Percentiles rank a stretch among this genome's conserved stretches.
phyloP scores from a whole-genome alignment of 495 filamentous ascomycete genomes.

The Cladorrhinum samala region DNA sequence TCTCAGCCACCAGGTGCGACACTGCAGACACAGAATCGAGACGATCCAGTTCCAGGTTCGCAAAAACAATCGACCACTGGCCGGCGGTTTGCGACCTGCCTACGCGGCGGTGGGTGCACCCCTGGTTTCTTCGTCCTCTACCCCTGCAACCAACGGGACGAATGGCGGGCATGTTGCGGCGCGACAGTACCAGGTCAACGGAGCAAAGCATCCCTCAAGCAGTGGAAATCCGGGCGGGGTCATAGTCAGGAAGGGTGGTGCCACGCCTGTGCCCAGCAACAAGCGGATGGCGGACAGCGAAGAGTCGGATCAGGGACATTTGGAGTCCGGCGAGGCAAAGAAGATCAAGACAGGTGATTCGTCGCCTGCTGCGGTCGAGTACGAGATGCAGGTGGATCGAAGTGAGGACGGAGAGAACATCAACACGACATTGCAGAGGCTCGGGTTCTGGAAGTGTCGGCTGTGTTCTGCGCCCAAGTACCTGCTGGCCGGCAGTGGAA shows the following conservation, averaged over 20 bases:
- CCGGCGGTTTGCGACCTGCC: not conserved
- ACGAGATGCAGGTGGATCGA: not conserved
- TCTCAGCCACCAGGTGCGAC: constrained; percentile 37
- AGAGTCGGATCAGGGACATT: not conserved
- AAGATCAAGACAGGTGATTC: not conserved
- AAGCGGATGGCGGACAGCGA: not conserved
- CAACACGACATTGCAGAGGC: constrained; percentile 28
- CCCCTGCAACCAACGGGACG: not conserved
- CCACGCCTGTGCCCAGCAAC: not conserved
- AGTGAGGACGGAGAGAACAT: constrained; percentile 2
- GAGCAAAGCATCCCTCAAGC: not conserved
- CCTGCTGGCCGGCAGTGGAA: constrained; percentile 29
- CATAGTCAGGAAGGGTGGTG: not conserved
- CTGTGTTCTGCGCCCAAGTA: constrained; percentile 37
- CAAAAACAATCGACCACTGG: not conserved
- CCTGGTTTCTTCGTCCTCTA: not conserved
- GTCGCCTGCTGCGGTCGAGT: not conserved
- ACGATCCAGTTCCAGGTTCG: constrained; percentile 21
- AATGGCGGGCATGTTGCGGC: too few relatives aligned
- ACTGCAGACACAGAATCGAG: constrained; percentile 36
- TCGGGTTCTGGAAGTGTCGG: constrained; percentile 42
- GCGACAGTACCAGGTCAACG: too few relatives aligned
- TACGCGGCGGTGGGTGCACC: not conserved
- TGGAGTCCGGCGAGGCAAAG: not conserved
- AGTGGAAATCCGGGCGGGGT: not conserved